phyloP scores from a whole-genome alignment of 2,329 filamentous ascomycete species.

The Verticillium tricorpus region DNA sequence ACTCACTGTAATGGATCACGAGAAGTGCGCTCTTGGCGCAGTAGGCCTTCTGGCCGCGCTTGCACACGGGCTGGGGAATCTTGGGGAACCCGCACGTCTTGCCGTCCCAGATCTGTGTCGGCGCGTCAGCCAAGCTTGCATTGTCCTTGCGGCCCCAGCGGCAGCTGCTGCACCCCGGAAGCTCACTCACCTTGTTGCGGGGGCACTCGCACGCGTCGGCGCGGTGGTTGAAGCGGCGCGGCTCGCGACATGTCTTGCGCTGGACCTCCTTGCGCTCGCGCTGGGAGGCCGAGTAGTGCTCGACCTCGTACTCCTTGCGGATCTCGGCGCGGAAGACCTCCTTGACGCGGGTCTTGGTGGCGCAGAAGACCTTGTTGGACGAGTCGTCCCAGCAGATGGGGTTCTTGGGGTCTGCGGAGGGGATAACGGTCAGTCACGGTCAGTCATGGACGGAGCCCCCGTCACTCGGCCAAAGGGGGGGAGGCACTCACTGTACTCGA shows the following conservation, averaged over 20 bases:
- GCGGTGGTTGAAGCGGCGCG: slow-evolving; percentile 1
- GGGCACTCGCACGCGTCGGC: slow-evolving; percentile 1
- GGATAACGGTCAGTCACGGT: neutral
- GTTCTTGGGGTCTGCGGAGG: neutral
- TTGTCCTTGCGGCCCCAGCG: too few relatives aligned
- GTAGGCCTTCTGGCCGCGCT: neutral
- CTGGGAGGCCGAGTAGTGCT: neutral
- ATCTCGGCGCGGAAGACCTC: neutral
- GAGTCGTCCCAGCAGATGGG: neutral
- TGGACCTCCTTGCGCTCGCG: neutral
- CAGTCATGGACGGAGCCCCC: neutral
- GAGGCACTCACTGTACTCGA: slow-evolving; percentile 1
- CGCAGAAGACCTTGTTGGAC: slow-evolving; percentile 3
- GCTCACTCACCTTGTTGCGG: neutral
- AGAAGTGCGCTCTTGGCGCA: neutral
- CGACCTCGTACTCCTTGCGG: neutral
- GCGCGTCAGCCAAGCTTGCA: too few relatives aligned
- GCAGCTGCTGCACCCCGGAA: too few relatives aligned
- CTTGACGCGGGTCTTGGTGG: neutral
- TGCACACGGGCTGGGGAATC: neutral
- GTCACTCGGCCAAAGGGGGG: too few relatives aligned
- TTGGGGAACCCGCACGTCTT: neutral
- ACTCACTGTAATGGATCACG: neutral
- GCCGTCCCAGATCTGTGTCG: neutral
- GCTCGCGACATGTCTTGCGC: neutral